Evolutionary conservation across 2,329 filamentous ascomycete species (phyloP).

Genomic region (Alternaria viburni): DNA sequence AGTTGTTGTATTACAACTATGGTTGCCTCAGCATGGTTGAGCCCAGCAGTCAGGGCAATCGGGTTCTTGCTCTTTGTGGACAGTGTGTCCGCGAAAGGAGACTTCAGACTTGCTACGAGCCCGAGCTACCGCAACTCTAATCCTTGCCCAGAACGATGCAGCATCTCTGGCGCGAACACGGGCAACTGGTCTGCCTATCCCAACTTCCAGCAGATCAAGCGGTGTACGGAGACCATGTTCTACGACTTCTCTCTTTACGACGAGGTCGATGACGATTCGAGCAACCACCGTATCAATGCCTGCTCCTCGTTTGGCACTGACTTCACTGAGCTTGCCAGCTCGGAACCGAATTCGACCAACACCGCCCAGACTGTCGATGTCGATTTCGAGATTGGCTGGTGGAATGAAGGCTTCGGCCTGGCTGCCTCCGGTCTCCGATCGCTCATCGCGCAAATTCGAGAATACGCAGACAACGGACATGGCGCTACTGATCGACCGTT

Average conservation of each 20-base stretch:
- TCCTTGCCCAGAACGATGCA: conserved; percentile 1
- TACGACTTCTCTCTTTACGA: conserved; percentile 2
- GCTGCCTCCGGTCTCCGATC: not conserved
- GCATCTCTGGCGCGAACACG: not conserved
- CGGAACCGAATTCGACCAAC: not conserved
- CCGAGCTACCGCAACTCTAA: not conserved
- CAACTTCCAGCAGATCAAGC: conserved; percentile 1
- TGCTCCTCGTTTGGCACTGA: conserved; percentile 1
- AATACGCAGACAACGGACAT: not conserved
- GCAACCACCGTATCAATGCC: conserved; percentile 1
- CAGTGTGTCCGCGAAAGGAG: not conserved
- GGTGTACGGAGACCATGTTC: conserved; percentile 1
- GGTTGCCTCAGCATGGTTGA: not conserved
- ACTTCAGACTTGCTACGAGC: not conserved
- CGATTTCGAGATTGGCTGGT: not conserved
- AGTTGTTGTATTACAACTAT: not conserved
- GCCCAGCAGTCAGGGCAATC: not conserved
- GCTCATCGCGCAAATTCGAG: not conserved
- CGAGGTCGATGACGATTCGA: not conserved
- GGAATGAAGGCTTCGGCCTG: not conserved
- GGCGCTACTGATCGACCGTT: not conserved
- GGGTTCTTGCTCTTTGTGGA: not conserved
- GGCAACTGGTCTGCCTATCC: conserved; percentile 4
- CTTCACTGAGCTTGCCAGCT: not conserved
- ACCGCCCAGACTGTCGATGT: not conserved